A percentile compares a stretch with the other conserved stretches of the same genome.
phyloP scores from a whole-genome alignment of 2,329 filamentous ascomycete species.

The Cryphonectria nitschkei region DNA sequence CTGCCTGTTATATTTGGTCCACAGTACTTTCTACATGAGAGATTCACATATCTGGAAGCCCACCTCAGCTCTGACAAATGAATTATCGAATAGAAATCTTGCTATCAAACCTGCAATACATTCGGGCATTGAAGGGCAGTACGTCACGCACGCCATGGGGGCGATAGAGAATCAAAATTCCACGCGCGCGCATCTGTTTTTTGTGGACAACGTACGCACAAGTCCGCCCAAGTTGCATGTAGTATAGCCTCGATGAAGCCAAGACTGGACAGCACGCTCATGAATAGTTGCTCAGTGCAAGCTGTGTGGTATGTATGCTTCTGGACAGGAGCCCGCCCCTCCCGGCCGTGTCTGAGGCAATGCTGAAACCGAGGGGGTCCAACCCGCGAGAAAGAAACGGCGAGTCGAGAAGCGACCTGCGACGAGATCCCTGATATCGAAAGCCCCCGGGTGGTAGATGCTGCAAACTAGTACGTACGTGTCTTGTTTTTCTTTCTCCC shows the following conservation, averaged over 20 bases:
- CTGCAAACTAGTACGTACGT: background rate
- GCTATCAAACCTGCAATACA: background rate
- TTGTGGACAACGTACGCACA: background rate
- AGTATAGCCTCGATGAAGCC: background rate
- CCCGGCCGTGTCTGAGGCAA: constrained; percentile 44
- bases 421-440: constrained; percentile 16
- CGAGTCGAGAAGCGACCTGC: constrained; percentile 17
- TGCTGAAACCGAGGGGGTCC: constrained; percentile 43
- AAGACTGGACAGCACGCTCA: background rate
- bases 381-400: constrained; percentile 7
- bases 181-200: no score
- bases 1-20: background rate
- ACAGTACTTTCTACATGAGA: background rate
- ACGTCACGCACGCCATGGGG: background rate
- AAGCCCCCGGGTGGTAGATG: background rate
- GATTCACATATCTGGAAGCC: background rate
- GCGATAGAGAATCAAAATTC: background rate
- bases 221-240: background rate
- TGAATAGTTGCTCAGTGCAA: background rate
- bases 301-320: background rate
- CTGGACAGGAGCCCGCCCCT: background rate
- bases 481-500: background rate
- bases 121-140: background rate
- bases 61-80: background rate
- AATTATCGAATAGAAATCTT: background rate